Evolutionary conservation across 768 basidiomycete genomes (phyloP).

Genomic region (Lactarius deliciosus): DNA sequence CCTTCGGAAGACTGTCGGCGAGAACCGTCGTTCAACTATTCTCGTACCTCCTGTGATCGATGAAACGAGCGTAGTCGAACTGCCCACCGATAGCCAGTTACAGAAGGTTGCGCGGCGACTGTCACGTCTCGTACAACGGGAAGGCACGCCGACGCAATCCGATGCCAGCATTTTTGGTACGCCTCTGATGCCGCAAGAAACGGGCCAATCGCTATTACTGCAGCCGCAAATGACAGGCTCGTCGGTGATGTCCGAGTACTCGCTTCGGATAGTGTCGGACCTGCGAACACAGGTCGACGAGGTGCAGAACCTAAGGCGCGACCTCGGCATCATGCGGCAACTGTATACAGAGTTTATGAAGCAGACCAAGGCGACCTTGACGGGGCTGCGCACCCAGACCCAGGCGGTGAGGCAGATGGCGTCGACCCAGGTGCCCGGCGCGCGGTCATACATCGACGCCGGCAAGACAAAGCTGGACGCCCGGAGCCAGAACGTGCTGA

Average conservation of each 20-base stretch:
- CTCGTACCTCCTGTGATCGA: constrained; percentile 50
- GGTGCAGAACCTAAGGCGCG: constrained; percentile 89
- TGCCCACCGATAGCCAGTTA: constrained; percentile 75
- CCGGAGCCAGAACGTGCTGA: constrained; percentile 86
- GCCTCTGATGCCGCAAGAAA: constrained; percentile 57
- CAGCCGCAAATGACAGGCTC: constrained; percentile 68
- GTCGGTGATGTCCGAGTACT: constrained; percentile 72
- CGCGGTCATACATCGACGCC: constrained; percentile 83
- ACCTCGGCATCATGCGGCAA: constrained; percentile 91
- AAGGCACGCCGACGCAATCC: constrained; percentile 36
- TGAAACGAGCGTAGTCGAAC: constrained; percentile 57
- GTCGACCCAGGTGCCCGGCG: constrained; percentile 76
- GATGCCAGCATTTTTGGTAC: constrained; percentile 32
- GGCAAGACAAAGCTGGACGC: constrained; percentile 91
- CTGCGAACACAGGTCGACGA: constrained; percentile 94
- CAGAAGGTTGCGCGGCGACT: constrained; percentile 69
- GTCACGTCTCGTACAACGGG: constrained; percentile 58
- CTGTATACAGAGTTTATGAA: constrained; percentile 93
- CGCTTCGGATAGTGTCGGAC: constrained; percentile 71
- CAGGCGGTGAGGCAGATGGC: constrained; percentile 87
- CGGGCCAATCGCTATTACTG: constrained; percentile 60
- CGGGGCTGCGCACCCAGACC: constrained; percentile 77
- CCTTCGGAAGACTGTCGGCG: constrained; percentile 63
- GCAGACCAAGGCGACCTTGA: constrained; percentile 84
- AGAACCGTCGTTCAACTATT: constrained; percentile 52